phyloP scores from a whole-genome alignment of 2,329 filamentous ascomycete genomes.

The Emergomyces pasteurianus region DNA sequence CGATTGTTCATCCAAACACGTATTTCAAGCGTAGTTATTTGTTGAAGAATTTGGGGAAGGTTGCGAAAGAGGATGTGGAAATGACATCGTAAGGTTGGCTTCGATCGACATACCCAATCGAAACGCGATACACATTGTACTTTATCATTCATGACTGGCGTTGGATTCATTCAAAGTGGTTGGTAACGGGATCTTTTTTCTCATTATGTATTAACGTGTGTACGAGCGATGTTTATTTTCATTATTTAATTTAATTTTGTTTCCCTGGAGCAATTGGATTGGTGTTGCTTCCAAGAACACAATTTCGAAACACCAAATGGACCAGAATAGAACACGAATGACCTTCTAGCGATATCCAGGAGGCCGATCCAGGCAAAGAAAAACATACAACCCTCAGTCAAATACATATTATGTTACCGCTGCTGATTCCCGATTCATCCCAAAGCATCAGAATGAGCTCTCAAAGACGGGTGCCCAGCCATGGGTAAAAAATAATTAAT shows the following conservation, averaged over 20 bases:
- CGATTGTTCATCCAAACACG: conserved; percentile 92
- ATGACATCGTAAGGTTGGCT: conserved; percentile 31
- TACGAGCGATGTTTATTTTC: no score
- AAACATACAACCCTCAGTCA: background rate
- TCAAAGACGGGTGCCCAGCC: conserved; percentile 61
- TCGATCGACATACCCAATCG: no score
- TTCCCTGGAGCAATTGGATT: background rate
- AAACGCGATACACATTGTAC: background rate
- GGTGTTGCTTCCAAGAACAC: background rate
- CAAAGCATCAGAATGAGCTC: conserved; percentile 48
- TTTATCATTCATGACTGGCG: background rate
- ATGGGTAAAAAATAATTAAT: conserved; percentile 41
- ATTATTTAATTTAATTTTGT: background rate
- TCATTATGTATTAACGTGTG: background rate
- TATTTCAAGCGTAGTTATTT: conserved; percentile 94
- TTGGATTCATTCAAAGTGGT: background rate
- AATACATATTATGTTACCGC: conserved; percentile 46
- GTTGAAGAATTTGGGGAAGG: conserved; percentile 62
- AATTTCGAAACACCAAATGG: background rate
- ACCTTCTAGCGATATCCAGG: background rate
- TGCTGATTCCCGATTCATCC: conserved; percentile 62
- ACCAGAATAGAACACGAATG: background rate
- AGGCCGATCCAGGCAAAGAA: background rate
- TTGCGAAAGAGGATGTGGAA: conserved; percentile 41
- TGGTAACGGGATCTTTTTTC: background rate